Base-by-base conservation (phyloP, 2,329 filamentous ascomycete species). In the Ophioceras dolichostomum region DNA sequence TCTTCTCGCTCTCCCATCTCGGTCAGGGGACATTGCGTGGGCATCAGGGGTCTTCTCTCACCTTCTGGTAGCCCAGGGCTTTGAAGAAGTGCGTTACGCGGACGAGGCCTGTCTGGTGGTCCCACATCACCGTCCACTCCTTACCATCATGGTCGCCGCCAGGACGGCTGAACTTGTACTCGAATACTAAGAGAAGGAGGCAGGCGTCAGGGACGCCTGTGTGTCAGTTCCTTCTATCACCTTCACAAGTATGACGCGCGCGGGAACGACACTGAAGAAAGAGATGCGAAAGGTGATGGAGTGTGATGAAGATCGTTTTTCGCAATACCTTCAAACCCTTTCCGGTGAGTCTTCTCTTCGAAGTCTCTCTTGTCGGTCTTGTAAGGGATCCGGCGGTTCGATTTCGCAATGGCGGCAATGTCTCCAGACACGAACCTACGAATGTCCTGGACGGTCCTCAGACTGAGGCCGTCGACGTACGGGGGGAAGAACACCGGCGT, bases 71-170 rank as follows among this genome's bases (percentile, higher is more conserved):
- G 45, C 81, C 78, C 54, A 79, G 80, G 46, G 83, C 87, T 57
- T 94, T 94, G 70, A 96, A 96, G 54, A 96, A 84, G 20, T 87
- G 83, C 2, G 88, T 95, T 59, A 94, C 93, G 43, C 89, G 79
- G 43, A 96, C 88, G 21, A 96, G 77, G 8, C 91, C 91, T 43
- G 89, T 76, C 49, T 93, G 89, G 62, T 95, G 95, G 58, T 98
- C 91, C 91, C 91, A 98, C 75, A 95, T 87, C 42, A 96, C 78
- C 1, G 73, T 75, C 55, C 82, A 88, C 37, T 73, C 67, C 44
- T 67, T 70, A 2, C 12, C 21, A 13, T 13, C 16, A 3, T 26
- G 38, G 8, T 79, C 70, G 32, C 82, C 73, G 10, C 68, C 75
- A 0, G 83, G 83, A 4, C 81, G 55, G 47, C 68, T 73, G 65